These are phyloP conservation scores for Asparagopsis taxiformis DNA, from an alignment of 31 red algal species.

Conservation along the genomic window DNA sequence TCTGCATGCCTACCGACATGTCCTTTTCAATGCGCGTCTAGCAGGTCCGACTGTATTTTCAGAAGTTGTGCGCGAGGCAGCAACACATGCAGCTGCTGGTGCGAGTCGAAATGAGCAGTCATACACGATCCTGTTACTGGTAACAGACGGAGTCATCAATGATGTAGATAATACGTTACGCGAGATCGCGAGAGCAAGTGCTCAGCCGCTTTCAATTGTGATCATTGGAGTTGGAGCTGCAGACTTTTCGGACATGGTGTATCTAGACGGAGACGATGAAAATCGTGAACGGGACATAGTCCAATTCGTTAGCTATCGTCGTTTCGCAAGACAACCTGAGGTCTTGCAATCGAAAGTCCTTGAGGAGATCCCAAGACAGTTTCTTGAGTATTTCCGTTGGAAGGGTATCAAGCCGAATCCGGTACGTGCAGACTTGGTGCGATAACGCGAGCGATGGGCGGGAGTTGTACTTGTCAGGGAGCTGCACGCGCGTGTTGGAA, in stretches of 20 bases:
- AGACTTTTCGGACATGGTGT: constrained; percentile 75
- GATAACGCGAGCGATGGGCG: too few relatives aligned
- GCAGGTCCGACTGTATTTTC: constrained; percentile 73
- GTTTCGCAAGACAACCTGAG: constrained; percentile 23
- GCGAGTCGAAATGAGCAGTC: constrained; percentile 18
- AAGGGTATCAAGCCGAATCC: constrained; percentile 52
- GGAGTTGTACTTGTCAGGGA: too few relatives aligned
- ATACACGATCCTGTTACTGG: constrained; percentile 68
- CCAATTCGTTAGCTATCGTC: constrained; percentile 61
- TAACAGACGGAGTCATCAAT: constrained; percentile 76
- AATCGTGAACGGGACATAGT: constrained; percentile 51
- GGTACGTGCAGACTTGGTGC: constrained; percentile 14
- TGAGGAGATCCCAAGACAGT: constrained; percentile 71
- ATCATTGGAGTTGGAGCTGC: constrained; percentile 80
- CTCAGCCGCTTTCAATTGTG: constrained; percentile 68
- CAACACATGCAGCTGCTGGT: constrained; percentile 24
- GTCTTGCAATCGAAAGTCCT: constrained; percentile 53
- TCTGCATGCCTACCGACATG: constrained; percentile 45
- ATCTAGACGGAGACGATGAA: constrained; percentile 52
- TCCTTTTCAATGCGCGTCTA: constrained; percentile 30
- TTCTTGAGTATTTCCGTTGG: constrained; percentile 54
- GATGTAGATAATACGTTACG: constrained; percentile 55
- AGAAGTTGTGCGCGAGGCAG: constrained; percentile 48
- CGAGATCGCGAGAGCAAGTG: constrained; percentile 47
- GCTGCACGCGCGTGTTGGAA: too few relatives aligned